These are phyloP conservation scores for Cryphonectria naterciae DNA, from an alignment of 2,329 filamentous ascomycete genomes.

Conservation along the genomic window DNA sequence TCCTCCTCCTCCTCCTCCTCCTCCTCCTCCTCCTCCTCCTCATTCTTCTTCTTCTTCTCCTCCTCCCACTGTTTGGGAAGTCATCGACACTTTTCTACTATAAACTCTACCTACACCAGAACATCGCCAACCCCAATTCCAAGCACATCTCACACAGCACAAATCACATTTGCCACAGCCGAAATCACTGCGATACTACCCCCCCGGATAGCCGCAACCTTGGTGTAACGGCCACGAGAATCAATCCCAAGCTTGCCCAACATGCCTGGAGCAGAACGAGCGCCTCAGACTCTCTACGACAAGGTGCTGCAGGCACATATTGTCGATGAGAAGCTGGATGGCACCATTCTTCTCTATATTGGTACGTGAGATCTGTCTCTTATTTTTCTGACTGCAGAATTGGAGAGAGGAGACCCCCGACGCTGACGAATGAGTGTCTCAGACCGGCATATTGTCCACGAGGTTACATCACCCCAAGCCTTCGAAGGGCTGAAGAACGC, in stretches of 20 bases:
- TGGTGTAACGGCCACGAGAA: constrained; percentile 16
- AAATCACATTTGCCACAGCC: not conserved
- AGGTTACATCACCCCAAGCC: constrained; percentile 98
- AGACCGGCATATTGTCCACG: constrained; percentile 96
- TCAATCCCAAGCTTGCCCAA: constrained; percentile 38
- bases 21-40: too few relatives aligned
- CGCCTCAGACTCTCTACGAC: constrained; percentile 89
- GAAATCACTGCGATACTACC: not conserved
- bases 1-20: not conserved
- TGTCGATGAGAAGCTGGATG: constrained; percentile 93
- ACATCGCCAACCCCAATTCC: not conserved
- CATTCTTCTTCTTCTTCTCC: not conserved
- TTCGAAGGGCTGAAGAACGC: constrained; percentile 96
- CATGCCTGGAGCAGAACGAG: constrained; percentile 76
- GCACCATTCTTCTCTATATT: constrained; percentile 91
- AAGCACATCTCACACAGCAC: not conserved
- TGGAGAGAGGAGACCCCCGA: not conserved
- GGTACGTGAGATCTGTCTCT: constrained; percentile 56
- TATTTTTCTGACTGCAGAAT: not conserved
- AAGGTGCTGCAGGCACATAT: constrained; percentile 96
- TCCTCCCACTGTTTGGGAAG: not conserved
- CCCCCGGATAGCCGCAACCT: not conserved
- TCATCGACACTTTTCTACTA: not conserved
- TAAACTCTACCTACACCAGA: not conserved
- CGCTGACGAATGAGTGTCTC: constrained; percentile 22